Base-by-base conservation (phyloP, 1,284 basidiomycete genomes). In the Cutaneotrichosporon cutaneum region DNA sequence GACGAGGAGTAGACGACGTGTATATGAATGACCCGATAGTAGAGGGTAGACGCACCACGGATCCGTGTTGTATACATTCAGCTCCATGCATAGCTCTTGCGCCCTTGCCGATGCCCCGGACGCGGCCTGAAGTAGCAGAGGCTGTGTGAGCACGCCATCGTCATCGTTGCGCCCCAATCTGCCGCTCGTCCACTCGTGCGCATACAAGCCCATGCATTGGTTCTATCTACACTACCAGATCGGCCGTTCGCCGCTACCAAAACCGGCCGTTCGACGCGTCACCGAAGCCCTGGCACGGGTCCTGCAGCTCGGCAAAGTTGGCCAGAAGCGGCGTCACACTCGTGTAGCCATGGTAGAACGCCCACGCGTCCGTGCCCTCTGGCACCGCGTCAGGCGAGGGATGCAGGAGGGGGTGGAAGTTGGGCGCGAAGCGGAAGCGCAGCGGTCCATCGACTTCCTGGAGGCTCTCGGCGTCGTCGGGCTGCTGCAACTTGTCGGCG, bases 351-450 rank as follows among this genome's bases (percentile, higher is more conserved):
- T 74, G 70, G 14, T 73, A 70, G 61, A 78, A 77, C 14, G 74
- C 76, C 76, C 76, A 94, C 0, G 85, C 86, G 77, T 95, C 93
- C 10, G 88, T 87, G 2, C 90, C 91, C 44, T 85, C 81, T 0
- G 90, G 89, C 22, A 94, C 74, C 10, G 77, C 77, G 1, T 83
- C 82, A 26, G 82, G 65, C 21, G 82, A 75, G 0, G 90, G 90
- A 52, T 83, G 84, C 58, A 95, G 83, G 22, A 95, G 80, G 9
- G 82, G 82, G 14, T 80, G 80, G 81, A 94, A 86, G 56, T 90
- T 87, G 16, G 94, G 93, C 26, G 86, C 82, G 74, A 92, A 96
- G 73, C 86, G 86, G 82, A 95, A 96, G 33, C 84, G 78, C 56
- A 94, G 82, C 61, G 63, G 73, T 21, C 62, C 54, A 24, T 55